phyloP scores from a whole-genome alignment of 2,329 filamentous ascomycete genomes.

The Cladorrhinum sp. region DNA sequence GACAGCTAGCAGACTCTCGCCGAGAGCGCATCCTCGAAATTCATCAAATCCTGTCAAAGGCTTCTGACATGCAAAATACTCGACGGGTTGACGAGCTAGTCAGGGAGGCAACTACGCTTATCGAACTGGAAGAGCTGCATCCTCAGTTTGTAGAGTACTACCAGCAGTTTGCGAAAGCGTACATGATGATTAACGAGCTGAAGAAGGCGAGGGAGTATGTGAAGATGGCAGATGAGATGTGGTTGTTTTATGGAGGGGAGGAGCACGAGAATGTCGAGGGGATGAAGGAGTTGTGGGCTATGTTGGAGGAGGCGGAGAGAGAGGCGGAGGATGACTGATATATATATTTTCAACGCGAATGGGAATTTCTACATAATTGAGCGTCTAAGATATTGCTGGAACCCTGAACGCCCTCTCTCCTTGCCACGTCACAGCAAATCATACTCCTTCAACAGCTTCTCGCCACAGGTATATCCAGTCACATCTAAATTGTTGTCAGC shows the following conservation, averaged over 20 bases:
- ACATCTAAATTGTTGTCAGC: conserved; percentile 33
- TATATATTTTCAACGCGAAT: not conserved
- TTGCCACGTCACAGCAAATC: not conserved
- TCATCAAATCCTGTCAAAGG: conserved; percentile 16
- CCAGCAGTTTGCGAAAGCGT: conserved; percentile 26
- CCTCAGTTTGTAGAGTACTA: conserved; percentile 31
- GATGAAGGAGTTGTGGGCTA: conserved; percentile 18
- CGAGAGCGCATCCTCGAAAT: conserved; percentile 27
- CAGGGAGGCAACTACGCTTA: conserved; percentile 22
- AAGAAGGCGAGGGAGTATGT: conserved; percentile 18
- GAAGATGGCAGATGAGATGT: conserved; percentile 17
- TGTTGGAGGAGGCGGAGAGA: conserved; percentile 11
- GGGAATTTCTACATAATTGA: no score
- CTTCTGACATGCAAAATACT: not conserved
- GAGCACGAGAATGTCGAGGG: conserved; percentile 25
- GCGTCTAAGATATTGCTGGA: no score
- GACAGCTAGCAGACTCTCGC: conserved; percentile 22
- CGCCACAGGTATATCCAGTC: conserved; percentile 49
- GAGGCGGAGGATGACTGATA: conserved; percentile 7
- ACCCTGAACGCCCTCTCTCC: no score
- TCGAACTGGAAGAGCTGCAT: conserved; percentile 27
- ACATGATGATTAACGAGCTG: conserved; percentile 20
- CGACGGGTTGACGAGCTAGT: conserved; percentile 17
- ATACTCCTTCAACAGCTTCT: conserved; percentile 38
- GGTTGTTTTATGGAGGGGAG: conserved; percentile 22